Evolutionary conservation across 768 basidiomycete species (phyloP), one percentile per base, ranked within the genome.

Genomic region (Paxillus ammoniavirescens): DNA sequence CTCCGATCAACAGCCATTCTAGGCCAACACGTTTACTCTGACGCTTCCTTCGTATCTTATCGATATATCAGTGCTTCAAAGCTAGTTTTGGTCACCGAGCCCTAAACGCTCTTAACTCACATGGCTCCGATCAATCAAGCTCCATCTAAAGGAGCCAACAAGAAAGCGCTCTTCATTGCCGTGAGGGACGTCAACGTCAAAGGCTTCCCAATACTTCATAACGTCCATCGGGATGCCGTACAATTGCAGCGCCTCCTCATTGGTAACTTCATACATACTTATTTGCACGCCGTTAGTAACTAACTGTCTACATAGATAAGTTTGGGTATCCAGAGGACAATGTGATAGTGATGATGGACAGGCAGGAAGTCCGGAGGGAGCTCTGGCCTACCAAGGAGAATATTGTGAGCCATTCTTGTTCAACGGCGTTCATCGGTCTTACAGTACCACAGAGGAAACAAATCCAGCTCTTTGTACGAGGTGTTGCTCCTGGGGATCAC

Each of bases 321-420:
- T 80, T 75, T 57, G 63, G 60, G 0, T 82, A 82, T 55, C 21
- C 63, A 12, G 55, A 63, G 0, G 65, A 70, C 4, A 62, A 80
- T 45, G 75, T 82, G 21, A 71, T 68, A 0, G 62, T 77, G 0
- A 74, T 84, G 50, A 68, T 78, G 38, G 78, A 83, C 38, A 42
- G 47, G 8, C 57, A 49, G 23, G 63, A 66, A 7, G 58, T 70
- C 12, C 56, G 67, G 2, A 49, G 51, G 4, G 55, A 71, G 33
- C 48, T 64, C 1, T 68, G 70, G 56, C 82, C 82, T 0, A 81
- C 77, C 0, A 63, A 65, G 41, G 62, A 38, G 1, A 80, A 79
- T 45, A 77, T 83, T 49, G 81, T 81, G 50, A 54, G 76, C 55
- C 36, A 14, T 23, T 18, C 0, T 13, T 14, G 41, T 54, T 23